Evolutionary conservation across 768 basidiomycete genomes (phyloP), one percentile per base, ranked within the genome.

Genomic region (Hysterangium stoloniferum): DNA sequence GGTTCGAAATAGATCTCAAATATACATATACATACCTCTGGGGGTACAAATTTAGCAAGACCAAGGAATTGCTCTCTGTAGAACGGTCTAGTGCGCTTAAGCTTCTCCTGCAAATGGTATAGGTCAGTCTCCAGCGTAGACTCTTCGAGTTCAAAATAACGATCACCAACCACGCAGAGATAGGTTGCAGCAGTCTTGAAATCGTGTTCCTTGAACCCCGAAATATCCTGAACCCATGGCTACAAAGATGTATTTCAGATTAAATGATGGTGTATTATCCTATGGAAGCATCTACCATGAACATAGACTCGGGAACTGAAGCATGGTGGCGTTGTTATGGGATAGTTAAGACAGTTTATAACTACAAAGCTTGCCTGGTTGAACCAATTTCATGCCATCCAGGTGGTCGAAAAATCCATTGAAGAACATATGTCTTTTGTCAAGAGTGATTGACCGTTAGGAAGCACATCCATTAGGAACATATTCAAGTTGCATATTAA

Each of bases 371-470:
- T 40, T 38, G 79, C 78, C 69, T 34, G 74, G 70, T 5, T 75
- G 73, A 46, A 79, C 65, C 53, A 63, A 66, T 44, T 68, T 69
- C 77, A 84, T 82, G 42, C 82, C 82, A 44, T 79, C 76, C 34
- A 86, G 62, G 47, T 74, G 79, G 57, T 84, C 74, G 61, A 82
- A 82, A 27, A 84, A 78, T 17, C 82, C 82, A 40, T 84, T 78
- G 49, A 70, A 82, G 61, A 80, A 84, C 64, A 73, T 66, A 38
- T 68, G 68, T 56, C 80, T 81, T 59, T 46, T 41, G 28, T 22
- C 11, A 41, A 4, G 4, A 17, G 40, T n/a, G 19, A 3, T 9
- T 25, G n/a, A n/a, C n/a, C n/a, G n/a, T n/a, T n/a, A n/a, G n/a
- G n/a, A n/a, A n/a, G n/a, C n/a, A n/a, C n/a, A n/a, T n/a, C n/a